Evolutionary conservation across 805 yeast genomes (phyloP), one percentile per base, ranked within the genome.

Genomic region (Metschnikowia vanudenii): DNA sequence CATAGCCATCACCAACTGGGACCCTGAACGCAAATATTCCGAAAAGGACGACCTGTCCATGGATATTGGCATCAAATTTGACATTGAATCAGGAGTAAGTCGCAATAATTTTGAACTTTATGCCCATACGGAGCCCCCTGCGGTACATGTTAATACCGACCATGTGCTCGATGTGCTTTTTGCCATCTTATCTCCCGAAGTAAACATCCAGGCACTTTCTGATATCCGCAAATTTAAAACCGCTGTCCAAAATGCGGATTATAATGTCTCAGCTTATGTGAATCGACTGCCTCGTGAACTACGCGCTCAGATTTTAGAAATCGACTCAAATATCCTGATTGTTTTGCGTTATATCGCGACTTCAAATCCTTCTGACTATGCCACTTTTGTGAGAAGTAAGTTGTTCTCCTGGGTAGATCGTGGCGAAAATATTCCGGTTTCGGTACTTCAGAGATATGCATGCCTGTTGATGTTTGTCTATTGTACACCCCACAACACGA

Each of bases 341-440:
- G 57, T 67, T 17, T 52, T 69, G 35, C 59, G 68, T 37, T 71
- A 60, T 43, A 48, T 72, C 11, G 71, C 75, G 0, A 60, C 68
- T 1, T 60, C 76, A 3, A 68, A 69, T 49, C 69, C 76, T 0
- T 41, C 39, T 2, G 62, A 62, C 4, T 71, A 68, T 49, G 63
- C 57, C 43, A 47, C 50, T 22, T 71, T 59, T 43, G 37, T 69
- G 9, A 45, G 54, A 26, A 37, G 48, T 1, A 64, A 62, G 29
- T 39, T 71, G 4, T 64, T 69, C 44, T 45, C 44, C 8, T 64
- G 58, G 50, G 39, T 59, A 14, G 54, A 50, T 8, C 49, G 49
- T 1, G 60, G 62, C 32, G 69, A 67, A 37, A 34, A 51, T 20
- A 59, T 68, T 12, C 71, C 74, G 0, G 39, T 54, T 6, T 47